Percentiles rank a stretch among this genome's conserved stretches.
Conservation (phyloP, 306 rosid genomes). For the Begonia peltatifolia region DNA sequence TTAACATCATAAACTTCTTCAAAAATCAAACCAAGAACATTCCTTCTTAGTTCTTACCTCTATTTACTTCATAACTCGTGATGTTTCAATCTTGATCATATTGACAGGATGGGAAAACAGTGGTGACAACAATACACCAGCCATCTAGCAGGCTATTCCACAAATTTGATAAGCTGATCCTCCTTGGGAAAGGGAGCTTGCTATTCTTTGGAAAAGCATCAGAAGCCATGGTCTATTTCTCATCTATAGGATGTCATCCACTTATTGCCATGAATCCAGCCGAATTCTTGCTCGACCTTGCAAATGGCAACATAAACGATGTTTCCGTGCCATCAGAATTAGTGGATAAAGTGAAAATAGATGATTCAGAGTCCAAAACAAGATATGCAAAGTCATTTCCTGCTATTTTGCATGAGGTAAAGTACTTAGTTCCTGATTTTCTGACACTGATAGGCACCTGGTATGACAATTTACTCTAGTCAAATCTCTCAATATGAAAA, state of each 20-base stretch:
- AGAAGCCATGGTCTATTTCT: constrained; percentile 64
- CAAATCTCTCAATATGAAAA: too few species aligned
- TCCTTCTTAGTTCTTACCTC: constrained; percentile 2
- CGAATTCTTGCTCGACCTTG: constrained; percentile 87
- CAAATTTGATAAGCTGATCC: constrained; percentile 88
- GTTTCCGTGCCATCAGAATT: constrained; percentile 86
- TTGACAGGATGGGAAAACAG: constrained; percentile 86
- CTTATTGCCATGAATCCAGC: constrained; percentile 95
- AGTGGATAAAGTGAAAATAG: constrained; percentile 71
- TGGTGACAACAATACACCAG: constrained; percentile 92
- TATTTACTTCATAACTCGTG: not conserved
- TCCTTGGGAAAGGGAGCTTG: constrained; percentile 90
- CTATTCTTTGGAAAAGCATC: constrained; percentile 92
- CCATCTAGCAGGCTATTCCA: constrained; percentile 95
- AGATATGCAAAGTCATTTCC: constrained; percentile 67
- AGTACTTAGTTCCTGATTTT: not conserved
- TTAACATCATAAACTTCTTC: too few species aligned
- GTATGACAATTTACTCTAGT: too few species aligned
- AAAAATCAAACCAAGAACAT: too few species aligned
- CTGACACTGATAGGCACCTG: too few species aligned
- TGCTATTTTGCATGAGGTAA: constrained; percentile 75
- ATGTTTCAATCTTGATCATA: constrained; percentile 1
- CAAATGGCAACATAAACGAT: constrained; percentile 76
- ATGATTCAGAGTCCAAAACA: constrained; percentile 34
- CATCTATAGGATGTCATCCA: constrained; percentile 81